Evolutionary conservation across 768 basidiomycete genomes (phyloP), one percentile per base, ranked within the genome.

Genomic region (Termitomyces sp.): DNA sequence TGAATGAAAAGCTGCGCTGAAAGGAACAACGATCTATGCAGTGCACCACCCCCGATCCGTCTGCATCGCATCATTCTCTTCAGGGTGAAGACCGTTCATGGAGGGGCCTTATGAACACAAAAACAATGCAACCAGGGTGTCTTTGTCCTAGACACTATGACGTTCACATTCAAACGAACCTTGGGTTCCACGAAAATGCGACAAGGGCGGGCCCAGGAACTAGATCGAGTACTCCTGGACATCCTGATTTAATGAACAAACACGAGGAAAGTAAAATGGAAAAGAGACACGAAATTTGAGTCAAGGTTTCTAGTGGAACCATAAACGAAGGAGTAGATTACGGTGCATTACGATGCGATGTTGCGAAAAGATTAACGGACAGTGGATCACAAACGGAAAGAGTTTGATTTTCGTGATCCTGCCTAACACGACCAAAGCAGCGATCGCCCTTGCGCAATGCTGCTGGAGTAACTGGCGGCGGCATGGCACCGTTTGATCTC

Each of bases 401-500:
- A 55, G 60, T 59, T 61, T 60, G 56, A 57, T 55, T 49, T 59
- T 54, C 65, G 72, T 64, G 73, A 43, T 60, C 65, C 32, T 65
- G 70, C 67, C 76, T 78, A 79, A 70, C 67, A 77, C 7, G 40
- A 49, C 49, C 75, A 80, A 80, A 77, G 47, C 12, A 66, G 58
- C 67, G 72, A 74, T 75, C 70, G 73, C 48, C 46, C 53, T 31
- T 57, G 56, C 57, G 32, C 50, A 64, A 66, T 65, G 25, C 25
- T 64, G 63, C 64, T 53, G 59, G 63, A 58, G 62, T 59, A 55
- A 57, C 32, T 65, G 57, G 66, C 25, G 25, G 25, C 25, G 25
- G 25, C 70, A 83, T 83, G 82, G 81, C 81, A 59, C 82, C 92
- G 71, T 96, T 98, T 81, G 93, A 98, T 82, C 88, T 98, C 72